phyloP scores from a whole-genome alignment of 73 alveolate genomes.

The Stentor coeruleus region DNA sequence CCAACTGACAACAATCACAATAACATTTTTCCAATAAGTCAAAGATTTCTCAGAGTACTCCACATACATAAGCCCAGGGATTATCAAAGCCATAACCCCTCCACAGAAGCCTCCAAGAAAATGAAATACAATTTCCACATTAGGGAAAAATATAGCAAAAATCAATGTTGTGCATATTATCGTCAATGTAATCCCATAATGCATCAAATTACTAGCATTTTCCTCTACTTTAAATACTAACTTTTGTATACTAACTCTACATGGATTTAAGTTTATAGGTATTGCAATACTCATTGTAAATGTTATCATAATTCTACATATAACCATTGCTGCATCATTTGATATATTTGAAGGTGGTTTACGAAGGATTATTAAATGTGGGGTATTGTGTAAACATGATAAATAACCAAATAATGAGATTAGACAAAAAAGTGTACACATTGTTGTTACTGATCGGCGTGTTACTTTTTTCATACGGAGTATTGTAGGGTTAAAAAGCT shows the following conservation, averaged over 20 bases:
- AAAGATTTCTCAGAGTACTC: neutral
- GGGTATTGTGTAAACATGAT: conserved; percentile 29
- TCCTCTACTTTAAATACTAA: conserved; percentile 20
- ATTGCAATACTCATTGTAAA: conserved; percentile 21
- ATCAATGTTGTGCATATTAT: neutral
- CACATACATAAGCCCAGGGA: conserved; percentile 14
- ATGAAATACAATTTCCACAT: conserved; percentile 1
- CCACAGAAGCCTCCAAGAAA: conserved; percentile 14
- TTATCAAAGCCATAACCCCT: conserved; percentile 22
- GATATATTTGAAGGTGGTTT: conserved; percentile 20
- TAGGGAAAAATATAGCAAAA: neutral
- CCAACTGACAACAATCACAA: conserved; percentile 1
- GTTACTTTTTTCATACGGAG: conserved; percentile 50
- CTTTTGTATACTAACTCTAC: conserved; percentile 9
- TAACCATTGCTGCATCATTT: conserved; percentile 37
- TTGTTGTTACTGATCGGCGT: conserved; percentile 29
- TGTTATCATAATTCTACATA: neutral
- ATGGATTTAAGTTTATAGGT: conserved; percentile 21
- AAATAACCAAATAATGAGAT: conserved; percentile 45
- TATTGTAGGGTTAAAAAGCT: conserved; percentile 35
- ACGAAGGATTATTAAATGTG: conserved; percentile 40
- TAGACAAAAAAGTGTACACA: conserved; percentile 32
- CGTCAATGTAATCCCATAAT: neutral
- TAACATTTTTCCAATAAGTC: neutral
- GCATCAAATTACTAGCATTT: neutral